These are phyloP conservation scores for Avena atlantica DNA, from an alignment of 176 grass and related monocot species.

Conservation along the genomic window DNA sequence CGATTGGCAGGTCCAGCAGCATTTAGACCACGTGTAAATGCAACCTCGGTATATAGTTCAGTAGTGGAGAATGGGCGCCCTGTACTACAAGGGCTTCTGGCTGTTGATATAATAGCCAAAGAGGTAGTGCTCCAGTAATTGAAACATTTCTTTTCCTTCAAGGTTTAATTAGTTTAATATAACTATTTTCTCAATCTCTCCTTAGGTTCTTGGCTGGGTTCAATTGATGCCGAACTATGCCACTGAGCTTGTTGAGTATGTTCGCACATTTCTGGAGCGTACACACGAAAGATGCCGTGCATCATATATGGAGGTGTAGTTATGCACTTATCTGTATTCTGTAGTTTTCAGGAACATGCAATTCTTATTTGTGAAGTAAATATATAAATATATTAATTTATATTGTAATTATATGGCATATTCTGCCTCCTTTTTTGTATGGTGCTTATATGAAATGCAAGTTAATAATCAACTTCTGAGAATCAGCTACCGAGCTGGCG, in stretches of 20 bases:
- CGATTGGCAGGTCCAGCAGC: conserved; percentile 82
- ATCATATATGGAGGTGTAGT: conserved; percentile 92
- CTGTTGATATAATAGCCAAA: conserved; percentile 80
- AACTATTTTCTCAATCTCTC: conserved; percentile 37
- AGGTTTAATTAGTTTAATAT: conserved; percentile 46
- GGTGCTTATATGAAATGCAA: conserved; percentile 1
- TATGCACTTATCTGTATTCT: conserved; percentile 20
- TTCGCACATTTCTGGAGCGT: conserved; percentile 94
- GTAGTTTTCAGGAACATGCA: conserved; percentile 21
- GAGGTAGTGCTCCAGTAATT: conserved; percentile 55
- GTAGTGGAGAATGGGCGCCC: conserved; percentile 80
- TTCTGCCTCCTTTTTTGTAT: not conserved
- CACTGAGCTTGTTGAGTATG: conserved; percentile 92
- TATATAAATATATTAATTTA: conserved; percentile 10
- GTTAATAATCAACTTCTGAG: conserved; percentile 7
- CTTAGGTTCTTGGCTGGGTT: conserved; percentile 90
- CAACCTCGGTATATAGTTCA: conserved; percentile 73
- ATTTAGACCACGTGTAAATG: conserved; percentile 86
- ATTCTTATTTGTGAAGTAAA: not conserved
- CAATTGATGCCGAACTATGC: conserved; percentile 97
- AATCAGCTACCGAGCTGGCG: not conserved
- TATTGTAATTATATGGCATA: not conserved
- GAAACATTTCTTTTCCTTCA: conserved; percentile 17
- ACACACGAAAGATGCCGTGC: conserved; percentile 93
- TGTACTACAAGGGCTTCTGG: conserved; percentile 90